A percentile compares a stretch with the other conserved stretches of the same genome.
phyloP scores from a whole-genome alignment of 306 rosid species.

The Astragalus membranaceus region DNA sequence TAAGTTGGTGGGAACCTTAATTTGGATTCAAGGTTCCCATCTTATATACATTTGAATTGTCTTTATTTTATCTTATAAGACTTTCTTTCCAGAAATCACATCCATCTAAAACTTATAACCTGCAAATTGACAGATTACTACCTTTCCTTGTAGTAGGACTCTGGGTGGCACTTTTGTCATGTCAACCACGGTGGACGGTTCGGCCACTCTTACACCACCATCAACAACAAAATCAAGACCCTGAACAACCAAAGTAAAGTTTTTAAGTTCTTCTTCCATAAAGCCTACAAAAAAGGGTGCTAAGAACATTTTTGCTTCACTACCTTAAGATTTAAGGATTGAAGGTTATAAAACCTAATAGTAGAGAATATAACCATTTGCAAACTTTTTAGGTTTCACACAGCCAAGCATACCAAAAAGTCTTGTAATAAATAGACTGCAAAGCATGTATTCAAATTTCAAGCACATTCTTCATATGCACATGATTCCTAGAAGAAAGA shows the following conservation, averaged over 20 bases:
- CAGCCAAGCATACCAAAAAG: background rate
- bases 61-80: too few species aligned
- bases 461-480: background rate
- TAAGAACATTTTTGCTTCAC: background rate
- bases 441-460: background rate
- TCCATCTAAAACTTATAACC: background rate
- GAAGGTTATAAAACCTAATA: background rate
- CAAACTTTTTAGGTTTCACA: background rate
- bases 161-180: constrained; percentile 73
- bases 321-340: too few species aligned
- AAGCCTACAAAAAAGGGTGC: background rate
- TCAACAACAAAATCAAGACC: constrained; percentile 95
- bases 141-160: constrained; percentile 87
- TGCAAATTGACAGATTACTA: constrained; percentile 20
- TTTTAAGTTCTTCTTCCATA: background rate
- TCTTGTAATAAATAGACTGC: background rate
- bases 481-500: background rate
- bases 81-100: background rate
- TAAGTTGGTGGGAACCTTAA: too few species aligned
- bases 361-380: background rate
- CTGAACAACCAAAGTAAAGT: constrained; percentile 33
- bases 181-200: constrained; percentile 93
- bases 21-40: too few species aligned
- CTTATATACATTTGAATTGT: too few species aligned
- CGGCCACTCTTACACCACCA: constrained; percentile 86